Evolutionary conservation across 495 filamentous ascomycete genomes (phyloP).

Genomic region (Cetradonia linearis): DNA sequence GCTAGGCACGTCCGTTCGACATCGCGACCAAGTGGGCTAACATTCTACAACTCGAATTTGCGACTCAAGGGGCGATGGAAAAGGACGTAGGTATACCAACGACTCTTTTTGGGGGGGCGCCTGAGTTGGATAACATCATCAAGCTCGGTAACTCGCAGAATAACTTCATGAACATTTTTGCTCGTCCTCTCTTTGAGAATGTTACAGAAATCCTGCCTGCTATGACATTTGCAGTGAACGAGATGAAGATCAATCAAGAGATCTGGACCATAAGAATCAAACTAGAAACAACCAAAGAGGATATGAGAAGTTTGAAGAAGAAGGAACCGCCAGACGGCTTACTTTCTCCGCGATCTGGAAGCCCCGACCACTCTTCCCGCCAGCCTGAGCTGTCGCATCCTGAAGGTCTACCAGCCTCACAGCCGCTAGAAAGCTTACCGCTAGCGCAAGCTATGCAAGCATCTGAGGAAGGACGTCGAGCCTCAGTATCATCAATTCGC

Average conservation of each 20-base stretch:
- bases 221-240: constrained; percentile 71
- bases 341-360: constrained; percentile 23
- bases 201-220: constrained; percentile 73
- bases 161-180: constrained; percentile 93
- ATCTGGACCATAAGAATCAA: constrained; percentile 48
- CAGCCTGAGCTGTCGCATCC: constrained; percentile 26
- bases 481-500: constrained; percentile 13
- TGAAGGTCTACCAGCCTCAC: constrained; percentile 26
- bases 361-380: constrained; percentile 19
- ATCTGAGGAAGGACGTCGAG: constrained; percentile 17
- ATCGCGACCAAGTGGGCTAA: constrained; percentile 78
- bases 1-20: constrained; percentile 68
- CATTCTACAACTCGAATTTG: constrained; percentile 87
- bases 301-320: neutral
- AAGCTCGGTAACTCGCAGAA: constrained; percentile 83
- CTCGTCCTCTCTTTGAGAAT: constrained; percentile 77
- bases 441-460: constrained; percentile 8
- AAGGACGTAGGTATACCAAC: constrained; percentile 74
- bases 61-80: constrained; percentile 88
- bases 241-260: constrained; percentile 62
- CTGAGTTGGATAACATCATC: constrained; percentile 67
- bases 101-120: constrained; percentile 71
- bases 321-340: constrained; percentile 11
- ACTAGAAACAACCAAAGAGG: constrained; percentile 9
- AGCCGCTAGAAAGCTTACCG: constrained; percentile 16